These are phyloP conservation scores for Achlya hypogyna DNA, from an alignment of 352 stramenopile species.

Conservation along the genomic window DNA sequence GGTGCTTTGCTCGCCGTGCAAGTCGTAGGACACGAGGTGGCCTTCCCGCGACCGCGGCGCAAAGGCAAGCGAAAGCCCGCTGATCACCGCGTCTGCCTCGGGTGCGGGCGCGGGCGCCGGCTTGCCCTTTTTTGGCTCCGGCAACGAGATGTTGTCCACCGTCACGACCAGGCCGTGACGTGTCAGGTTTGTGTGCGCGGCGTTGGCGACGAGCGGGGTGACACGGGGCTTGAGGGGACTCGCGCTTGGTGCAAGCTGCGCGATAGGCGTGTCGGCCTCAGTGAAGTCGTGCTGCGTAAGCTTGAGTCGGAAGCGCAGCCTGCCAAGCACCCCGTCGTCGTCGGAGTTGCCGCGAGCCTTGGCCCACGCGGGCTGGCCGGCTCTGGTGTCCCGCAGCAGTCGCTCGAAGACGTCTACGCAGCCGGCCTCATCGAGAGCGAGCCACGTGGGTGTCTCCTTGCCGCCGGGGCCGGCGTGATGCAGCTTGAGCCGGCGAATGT, in stretches of 20 bases:
- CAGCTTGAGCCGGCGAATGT: slow-evolving; percentile 41
- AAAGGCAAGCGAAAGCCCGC: neutral
- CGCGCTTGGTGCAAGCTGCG: too few species aligned
- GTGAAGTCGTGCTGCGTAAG: slow-evolving; percentile 47
- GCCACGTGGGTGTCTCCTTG: slow-evolving; percentile 19
- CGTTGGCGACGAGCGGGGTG: neutral
- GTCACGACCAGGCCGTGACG: neutral
- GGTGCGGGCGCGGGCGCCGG: too few species aligned
- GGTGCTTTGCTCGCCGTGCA: neutral
- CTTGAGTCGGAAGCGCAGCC: slow-evolving; percentile 42
- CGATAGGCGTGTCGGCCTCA: neutral
- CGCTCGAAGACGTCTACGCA: slow-evolving; percentile 41
- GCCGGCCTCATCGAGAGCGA: slow-evolving; percentile 36
- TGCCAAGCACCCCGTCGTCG: slow-evolving; percentile 40
- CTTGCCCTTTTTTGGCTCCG: neutral
- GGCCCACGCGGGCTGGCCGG: slow-evolving; percentile 26
- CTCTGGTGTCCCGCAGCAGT: slow-evolving; percentile 32
- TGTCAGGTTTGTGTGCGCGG: neutral
- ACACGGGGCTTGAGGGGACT: neutral
- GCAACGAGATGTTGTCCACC: neutral
- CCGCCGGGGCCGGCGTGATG: slow-evolving; percentile 36
- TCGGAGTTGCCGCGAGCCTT: slow-evolving; percentile 28
- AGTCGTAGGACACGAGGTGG: slow-evolving; percentile 6
- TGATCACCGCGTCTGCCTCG: neutral
- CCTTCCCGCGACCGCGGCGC: slow-evolving; percentile 2